A percentile compares a stretch with the other conserved stretches of the same genome.
Evolutionary conservation across 169 alveolate genomes (phyloP).

Genomic region (Plasmodium reichenowi): DNA sequence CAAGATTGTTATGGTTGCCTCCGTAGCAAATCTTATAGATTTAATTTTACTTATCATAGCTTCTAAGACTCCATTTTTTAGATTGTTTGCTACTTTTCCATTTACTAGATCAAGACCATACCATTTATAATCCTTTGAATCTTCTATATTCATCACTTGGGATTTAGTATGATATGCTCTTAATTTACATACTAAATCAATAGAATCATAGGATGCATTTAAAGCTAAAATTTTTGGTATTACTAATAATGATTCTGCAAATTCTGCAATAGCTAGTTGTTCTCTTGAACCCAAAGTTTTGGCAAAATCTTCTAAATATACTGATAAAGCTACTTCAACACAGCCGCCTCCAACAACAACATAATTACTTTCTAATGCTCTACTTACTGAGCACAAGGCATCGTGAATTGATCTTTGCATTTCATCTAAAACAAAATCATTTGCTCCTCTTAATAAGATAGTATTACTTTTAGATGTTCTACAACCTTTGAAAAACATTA

Average conservation of each 20-base stretch:
- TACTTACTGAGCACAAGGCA: constrained; percentile 96
- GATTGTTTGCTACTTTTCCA: constrained; percentile 96
- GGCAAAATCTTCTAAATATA: constrained; percentile 96
- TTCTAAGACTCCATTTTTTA: constrained; percentile 96
- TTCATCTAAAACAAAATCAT: constrained; percentile 97
- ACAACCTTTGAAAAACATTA: constrained; percentile 96
- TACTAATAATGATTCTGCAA: constrained; percentile 97
- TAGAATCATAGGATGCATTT: constrained; percentile 98
- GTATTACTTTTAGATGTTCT: constrained; percentile 90
- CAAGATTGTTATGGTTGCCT: constrained; percentile 98
- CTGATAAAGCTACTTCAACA: constrained; percentile 98
- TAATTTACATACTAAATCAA: constrained; percentile 94
- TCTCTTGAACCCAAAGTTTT: constrained; percentile 97
- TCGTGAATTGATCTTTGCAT: constrained; percentile 98
- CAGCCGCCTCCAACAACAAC: constrained; percentile 99
- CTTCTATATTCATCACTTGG: constrained; percentile 81
- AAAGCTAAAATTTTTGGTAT: constrained; percentile 99
- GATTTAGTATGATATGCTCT: constrained; percentile 95
- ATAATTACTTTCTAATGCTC: constrained; percentile 91
- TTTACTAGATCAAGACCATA: constrained; percentile 96
- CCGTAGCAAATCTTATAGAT: constrained; percentile 97
- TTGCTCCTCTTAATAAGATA: constrained; percentile 97
- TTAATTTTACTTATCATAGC: constrained; percentile 96
- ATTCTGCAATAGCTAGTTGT: constrained; percentile 99
- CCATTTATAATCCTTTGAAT: constrained; percentile 82